Evolutionary conservation across 257 asterid species (phyloP), one percentile per base, ranked within the genome.

Genomic region (Solanum boliviense): DNA sequence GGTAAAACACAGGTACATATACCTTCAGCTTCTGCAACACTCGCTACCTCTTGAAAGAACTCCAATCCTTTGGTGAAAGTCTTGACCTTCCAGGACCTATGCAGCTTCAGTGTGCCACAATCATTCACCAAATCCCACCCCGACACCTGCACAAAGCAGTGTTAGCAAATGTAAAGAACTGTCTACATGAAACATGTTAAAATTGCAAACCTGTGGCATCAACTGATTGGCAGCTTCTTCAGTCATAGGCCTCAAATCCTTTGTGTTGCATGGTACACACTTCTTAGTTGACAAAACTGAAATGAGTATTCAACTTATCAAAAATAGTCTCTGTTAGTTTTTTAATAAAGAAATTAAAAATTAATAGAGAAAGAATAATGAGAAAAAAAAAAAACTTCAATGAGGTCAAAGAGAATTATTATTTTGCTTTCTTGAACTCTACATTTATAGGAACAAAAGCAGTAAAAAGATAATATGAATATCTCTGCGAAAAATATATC

Each of bases 1-100:
- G 67, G 41, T 44, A 27, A 31, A 81, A 18, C 85, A 48, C 25
- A 13, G 13, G 87, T 74, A 23, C 79, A 78, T 65, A 44, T 89
- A 97, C 99, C 99, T 95, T 95, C 99, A 48, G 92, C 90, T 93
- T 97, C 99, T 10, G 99, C 99, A 89, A 95, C 92, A 56, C 92
- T 91, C 88, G 97, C 99, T n/a, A 97, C 95, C 60, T 90, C 93
- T 48, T 93, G 92, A 85, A 97, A 94, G 90, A 97, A 95, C 88
- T 95, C 96, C 93, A 97, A 88, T 87, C 99, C 99, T 92, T 90
- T 95, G 87, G 91, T 91, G 84, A 97, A 97, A 70, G 95, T 94
- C 93, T 94, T 95, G 56, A 95, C 99, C 92, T 95, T 95, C 98
- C 98, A 97, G 27, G 96, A 91, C 65, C 89, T 94, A 71, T 93